Evolutionary conservation across 495 filamentous ascomycete genomes (phyloP).

Genomic region (Penicillium verhagenii): DNA sequence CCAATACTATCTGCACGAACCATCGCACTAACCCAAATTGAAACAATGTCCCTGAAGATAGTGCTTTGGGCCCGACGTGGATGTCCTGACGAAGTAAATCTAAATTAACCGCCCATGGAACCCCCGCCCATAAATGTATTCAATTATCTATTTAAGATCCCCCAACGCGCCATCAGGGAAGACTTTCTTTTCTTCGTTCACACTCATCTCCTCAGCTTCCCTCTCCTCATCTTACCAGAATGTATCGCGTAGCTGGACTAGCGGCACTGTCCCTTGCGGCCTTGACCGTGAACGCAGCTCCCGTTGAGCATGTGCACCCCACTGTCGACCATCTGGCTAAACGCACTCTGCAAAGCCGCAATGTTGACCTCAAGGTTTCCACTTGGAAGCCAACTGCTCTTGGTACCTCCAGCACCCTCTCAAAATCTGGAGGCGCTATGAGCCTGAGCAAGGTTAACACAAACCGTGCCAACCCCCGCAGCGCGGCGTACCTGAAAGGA

Average conservation of each 20-base stretch:
- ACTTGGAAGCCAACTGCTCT: slow-evolving; percentile 5
- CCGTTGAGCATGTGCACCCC: background rate
- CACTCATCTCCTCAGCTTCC: background rate
- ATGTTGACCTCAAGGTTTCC: background rate
- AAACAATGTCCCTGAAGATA: background rate
- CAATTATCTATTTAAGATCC: background rate
- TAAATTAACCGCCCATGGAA: background rate
- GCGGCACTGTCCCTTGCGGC: slow-evolving; percentile 2
- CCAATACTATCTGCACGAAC: background rate
- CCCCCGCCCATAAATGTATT: background rate
- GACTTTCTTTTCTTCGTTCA: background rate
- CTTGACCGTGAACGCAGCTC: slow-evolving; percentile 1
- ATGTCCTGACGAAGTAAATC: background rate
- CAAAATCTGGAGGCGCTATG: background rate
- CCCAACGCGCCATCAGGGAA: background rate
- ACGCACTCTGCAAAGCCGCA: background rate
- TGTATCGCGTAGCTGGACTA: background rate
- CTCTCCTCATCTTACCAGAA: background rate
- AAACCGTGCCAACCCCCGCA: slow-evolving; percentile 1
- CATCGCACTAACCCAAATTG: background rate
- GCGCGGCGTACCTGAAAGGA: slow-evolving; percentile 1
- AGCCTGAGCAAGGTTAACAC: slow-evolving; percentile 1
- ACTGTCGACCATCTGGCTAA: background rate
- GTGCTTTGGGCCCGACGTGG: background rate
- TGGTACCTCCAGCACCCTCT: background rate